phyloP scores from a whole-genome alignment of 2,329 filamentous ascomycete species.

The Aspergillus sojae region DNA sequence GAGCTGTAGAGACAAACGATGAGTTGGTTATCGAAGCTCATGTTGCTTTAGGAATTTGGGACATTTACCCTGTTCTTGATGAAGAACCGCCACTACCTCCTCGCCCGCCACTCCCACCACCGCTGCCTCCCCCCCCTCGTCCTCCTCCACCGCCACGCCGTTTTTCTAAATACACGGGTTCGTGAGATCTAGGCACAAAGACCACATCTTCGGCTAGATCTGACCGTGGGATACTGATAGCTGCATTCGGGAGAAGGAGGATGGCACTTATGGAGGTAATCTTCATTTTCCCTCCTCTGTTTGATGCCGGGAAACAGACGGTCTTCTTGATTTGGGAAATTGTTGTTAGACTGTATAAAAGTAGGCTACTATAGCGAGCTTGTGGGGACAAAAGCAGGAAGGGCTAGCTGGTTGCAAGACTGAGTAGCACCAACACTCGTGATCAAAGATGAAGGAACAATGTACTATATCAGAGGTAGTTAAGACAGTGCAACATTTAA shows the following conservation, averaged over 20 bases:
- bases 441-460: neutral
- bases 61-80: conserved; percentile 23
- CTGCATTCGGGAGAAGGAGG: conserved; percentile 32
- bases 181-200: conserved; percentile 11
- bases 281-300: conserved; percentile 31
- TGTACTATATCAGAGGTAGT: neutral
- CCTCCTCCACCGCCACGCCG: conserved; percentile 53
- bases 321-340: neutral
- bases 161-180: conserved; percentile 44
- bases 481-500: neutral
- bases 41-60: neutral
- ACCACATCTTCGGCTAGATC: conserved; percentile 27
- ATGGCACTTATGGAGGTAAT: conserved; percentile 28
- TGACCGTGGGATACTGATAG: conserved; percentile 27
- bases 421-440: neutral
- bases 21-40: neutral
- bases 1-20: conserved; percentile 16
- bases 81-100: conserved; percentile 24
- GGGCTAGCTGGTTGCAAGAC: neutral
- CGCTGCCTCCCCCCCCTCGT: conserved; percentile 30
- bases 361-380: neutral
- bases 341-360: neutral
- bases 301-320: neutral
- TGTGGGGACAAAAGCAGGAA: neutral
- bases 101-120: conserved; percentile 31